Base-by-base conservation (phyloP, 495 filamentous ascomycete species). In the Aspergillus cavernicola region DNA sequence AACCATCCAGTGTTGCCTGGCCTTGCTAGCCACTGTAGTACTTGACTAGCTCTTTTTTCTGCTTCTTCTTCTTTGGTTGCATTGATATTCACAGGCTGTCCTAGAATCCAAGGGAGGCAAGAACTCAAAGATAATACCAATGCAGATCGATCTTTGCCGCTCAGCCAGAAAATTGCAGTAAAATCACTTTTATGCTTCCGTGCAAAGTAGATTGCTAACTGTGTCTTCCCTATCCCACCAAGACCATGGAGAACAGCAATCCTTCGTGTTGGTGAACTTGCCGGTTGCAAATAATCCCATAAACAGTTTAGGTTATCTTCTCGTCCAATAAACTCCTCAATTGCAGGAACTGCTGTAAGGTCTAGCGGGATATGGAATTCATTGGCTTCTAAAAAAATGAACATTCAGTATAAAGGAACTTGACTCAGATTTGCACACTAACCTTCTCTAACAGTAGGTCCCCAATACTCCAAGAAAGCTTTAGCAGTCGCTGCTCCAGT, bases 141-240 rank as follows among this genome's bases (percentile, higher is more conserved):
- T 13, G 55, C 51, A 18, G 23, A 41, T 19, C 47, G 56, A 38
- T 62, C 55, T 23, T 67, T 63, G 6, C 60, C 64, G 60, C 49
- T 59, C n/a, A 72, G 37, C 65, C 63, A 70, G 22, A 70, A 63
- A 33, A 68, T 57, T 6, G 67, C 65, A 18, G 59, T 70, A 29
- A 65, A 72, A 40, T 63, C 41, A 15, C 61, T 8, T 56, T 61
- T 60, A 19, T 70, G 60, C 8, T 64, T 45, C 29, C 58, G 57
- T n/a, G 68, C 65, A 53, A 69, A 73, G 32, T 65, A 64, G 39
- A 72, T 61, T 8, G 68, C 73, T 46, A 77, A 53, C 45, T 77
- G 66, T 24, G 72, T 72, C 42, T 74, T 76, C 23, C 73, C 72
- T 3, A 74, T 69, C 0, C 73, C 70, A 4, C 74, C 70, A 54